A percentile compares a stretch with the other conserved stretches of the same genome.
Evolutionary conservation across 306 rosid genomes (phyloP).

Genomic region (Prunus mira): DNA sequence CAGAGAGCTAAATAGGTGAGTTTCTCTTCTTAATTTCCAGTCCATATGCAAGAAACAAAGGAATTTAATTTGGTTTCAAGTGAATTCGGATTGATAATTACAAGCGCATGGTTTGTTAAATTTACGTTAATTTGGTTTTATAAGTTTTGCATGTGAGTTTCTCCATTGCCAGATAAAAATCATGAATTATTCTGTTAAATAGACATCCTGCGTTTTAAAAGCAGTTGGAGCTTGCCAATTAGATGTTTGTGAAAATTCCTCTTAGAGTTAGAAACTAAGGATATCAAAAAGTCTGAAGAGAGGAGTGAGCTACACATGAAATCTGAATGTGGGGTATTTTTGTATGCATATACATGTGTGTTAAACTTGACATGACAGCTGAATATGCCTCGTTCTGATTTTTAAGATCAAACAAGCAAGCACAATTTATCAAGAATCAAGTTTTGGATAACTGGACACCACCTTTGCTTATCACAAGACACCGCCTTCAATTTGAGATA

Average conservation of each 20-base stretch:
- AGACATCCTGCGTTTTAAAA: background rate
- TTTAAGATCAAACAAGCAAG: background rate
- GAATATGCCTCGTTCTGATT: background rate
- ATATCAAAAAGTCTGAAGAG: too few species aligned
- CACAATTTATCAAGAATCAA: background rate
- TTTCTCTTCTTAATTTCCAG: background rate
- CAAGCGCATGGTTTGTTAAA: background rate
- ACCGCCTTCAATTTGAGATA: background rate
- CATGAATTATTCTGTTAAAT: background rate
- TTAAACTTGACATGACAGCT: background rate
- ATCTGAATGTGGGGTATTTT: background rate
- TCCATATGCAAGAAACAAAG: background rate
- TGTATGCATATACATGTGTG: background rate
- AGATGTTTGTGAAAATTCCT: conserved; percentile 11
- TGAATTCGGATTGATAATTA: background rate
- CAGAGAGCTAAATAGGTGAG: background rate
- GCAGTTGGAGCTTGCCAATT: background rate
- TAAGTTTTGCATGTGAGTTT: background rate
- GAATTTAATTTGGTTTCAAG: background rate
- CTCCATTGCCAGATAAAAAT: background rate
- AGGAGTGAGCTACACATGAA: too few species aligned
- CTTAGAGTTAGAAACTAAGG: background rate
- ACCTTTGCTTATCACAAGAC: background rate
- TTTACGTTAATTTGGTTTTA: background rate
- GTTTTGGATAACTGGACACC: background rate